Base-by-base conservation (phyloP, 805 yeast species). In the Lachancea nothofagi region DNA sequence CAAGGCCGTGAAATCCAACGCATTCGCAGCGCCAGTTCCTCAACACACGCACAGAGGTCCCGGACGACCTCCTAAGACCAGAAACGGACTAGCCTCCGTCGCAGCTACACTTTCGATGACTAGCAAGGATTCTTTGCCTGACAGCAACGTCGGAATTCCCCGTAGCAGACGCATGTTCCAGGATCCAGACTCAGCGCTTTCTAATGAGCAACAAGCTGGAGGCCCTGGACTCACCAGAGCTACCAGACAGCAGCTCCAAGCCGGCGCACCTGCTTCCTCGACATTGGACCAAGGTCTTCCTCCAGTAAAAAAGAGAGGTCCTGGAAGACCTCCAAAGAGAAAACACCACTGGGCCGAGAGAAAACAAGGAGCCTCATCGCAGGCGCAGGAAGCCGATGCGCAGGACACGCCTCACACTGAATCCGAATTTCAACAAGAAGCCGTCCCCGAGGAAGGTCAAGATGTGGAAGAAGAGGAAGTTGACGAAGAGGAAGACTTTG, bases 241-340 rank as follows among this genome's bases (percentile, higher is more conserved):
- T 10, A 12, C 13, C 13, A 30, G 28, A 26, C 33, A 29, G 20
- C 33, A 29, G 20, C 33, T 10, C 7, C 20, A 7, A 7, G 30
- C 30, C 26, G 17, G 17, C 22, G 28, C 19, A 18, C 32, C 24
- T n/a, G 29, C 37, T 5, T 24, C 40, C 9, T 30, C 33, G 14
- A 29, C 33, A 3, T 30, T 38, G 12, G 30, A 13, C 10, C 36
- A 35, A 15, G 38, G 36, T 4, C 32, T 41, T 3, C 30, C 45
- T 27, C 36, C 45, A 6, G 37, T 45, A 5, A 54, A 48, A 38
- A 60, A 52, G 30, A 57, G 52, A 42, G 53, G 65, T 14, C 43
- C 43, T 37, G 65, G 65, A 25, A 51, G 65, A 37, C 65, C 65
- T 10, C 62, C 63, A 4, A 60, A 57, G 45, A 52, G 41, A 24